Conservation (phyloP, 2,329 filamentous ascomycete genomes). For the Emmonsia crescens region DNA sequence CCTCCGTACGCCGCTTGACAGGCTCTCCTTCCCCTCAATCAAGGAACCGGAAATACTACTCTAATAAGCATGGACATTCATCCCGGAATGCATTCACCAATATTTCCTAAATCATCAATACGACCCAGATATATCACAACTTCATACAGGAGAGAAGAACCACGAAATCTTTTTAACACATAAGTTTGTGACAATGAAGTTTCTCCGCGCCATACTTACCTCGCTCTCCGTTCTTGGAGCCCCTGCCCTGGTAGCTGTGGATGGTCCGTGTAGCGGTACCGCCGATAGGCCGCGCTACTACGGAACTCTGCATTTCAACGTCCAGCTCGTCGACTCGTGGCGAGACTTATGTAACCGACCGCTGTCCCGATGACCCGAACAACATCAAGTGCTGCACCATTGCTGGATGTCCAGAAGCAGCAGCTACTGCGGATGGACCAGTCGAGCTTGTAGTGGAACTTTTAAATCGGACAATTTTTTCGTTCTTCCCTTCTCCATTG, state of each 20-base stretch:
- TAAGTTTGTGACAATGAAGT: neutral
- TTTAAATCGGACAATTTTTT: neutral
- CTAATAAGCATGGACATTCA: neutral
- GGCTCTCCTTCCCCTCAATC: neutral
- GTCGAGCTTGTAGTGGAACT: neutral
- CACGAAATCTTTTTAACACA: neutral
- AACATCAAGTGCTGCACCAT: neutral
- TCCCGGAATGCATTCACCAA: neutral
- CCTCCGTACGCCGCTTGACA: neutral
- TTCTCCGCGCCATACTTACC: neutral
- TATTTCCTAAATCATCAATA: neutral
- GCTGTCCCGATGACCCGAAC: neutral
- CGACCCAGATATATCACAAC: neutral
- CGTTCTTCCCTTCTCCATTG: neutral
- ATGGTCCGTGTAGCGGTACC: neutral
- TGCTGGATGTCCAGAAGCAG: neutral
- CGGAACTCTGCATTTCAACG: neutral
- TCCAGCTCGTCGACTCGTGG: neutral
- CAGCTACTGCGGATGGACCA: neutral
- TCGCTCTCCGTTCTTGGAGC: neutral
- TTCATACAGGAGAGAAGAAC: neutral
- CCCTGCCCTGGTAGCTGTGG: neutral
- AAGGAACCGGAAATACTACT: neutral
- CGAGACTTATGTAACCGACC: neutral
- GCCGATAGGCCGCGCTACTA: neutral